phyloP scores from a whole-genome alignment of 768 basidiomycete species.

The Guyanaporus albipodus region DNA sequence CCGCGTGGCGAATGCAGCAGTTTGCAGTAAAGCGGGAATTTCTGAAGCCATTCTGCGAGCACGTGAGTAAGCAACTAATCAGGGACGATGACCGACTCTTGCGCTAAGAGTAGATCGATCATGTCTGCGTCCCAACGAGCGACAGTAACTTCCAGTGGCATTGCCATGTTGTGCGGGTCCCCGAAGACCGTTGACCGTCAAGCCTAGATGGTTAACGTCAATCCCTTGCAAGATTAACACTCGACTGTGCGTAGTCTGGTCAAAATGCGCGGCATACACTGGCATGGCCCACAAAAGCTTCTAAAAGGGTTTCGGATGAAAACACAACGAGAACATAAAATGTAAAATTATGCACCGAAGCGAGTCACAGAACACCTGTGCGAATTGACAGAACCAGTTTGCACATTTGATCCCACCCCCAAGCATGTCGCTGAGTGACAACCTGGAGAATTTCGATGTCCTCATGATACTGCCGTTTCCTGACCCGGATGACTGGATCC shows the following conservation, averaged over 20 bases:
- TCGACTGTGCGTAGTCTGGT: not conserved
- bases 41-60: too few relatives aligned
- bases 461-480: not conserved
- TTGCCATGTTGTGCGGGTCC: too few relatives aligned
- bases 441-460: not conserved
- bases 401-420: conserved; percentile 8
- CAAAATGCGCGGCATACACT: conserved; percentile 10
- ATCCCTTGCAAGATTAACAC: not conserved
- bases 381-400: not conserved
- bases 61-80: not conserved
- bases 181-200: conserved; percentile 1
- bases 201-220: conserved; percentile 4
- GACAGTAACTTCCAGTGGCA: conserved; percentile 10
- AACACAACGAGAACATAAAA: conserved; percentile 8
- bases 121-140: not conserved
- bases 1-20: conserved; percentile 9
- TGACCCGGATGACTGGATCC: conserved; percentile 4
- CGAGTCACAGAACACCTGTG: conserved; percentile 1
- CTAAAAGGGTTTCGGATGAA: not conserved
- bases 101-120: not conserved
- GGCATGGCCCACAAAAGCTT: not conserved
- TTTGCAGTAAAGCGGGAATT: not conserved
- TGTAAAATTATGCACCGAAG: not conserved
- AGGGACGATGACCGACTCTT: conserved; percentile 5
- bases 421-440: not conserved